Evolutionary conservation across 2,329 filamentous ascomycete genomes (phyloP).

Genomic region (Aspergillus niger): DNA sequence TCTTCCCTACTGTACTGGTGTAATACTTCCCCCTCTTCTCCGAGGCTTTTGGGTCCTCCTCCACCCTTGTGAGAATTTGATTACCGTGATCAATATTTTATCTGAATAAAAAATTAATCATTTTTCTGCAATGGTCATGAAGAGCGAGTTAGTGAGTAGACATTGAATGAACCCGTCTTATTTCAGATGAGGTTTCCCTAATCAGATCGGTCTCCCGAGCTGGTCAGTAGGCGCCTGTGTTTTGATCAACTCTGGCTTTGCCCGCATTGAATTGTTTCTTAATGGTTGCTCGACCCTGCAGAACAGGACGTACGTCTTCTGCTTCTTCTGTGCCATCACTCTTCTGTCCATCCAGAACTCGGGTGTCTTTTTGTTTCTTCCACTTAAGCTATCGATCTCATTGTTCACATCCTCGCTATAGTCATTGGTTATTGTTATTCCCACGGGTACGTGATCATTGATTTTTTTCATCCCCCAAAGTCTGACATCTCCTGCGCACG

Average conservation of each 20-base stretch:
- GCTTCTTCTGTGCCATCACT: slow-evolving; percentile 2
- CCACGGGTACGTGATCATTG: slow-evolving; percentile 1
- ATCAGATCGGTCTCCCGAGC: slow-evolving; percentile 10
- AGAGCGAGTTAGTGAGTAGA: background rate
- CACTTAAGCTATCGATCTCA: background rate
- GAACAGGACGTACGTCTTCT: slow-evolving; percentile 2
- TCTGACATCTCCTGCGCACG: slow-evolving; percentile 1
- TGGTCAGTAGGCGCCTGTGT: slow-evolving; percentile 9
- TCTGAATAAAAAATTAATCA: background rate
- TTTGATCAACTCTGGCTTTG: slow-evolving; percentile 11
- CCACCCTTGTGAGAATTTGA: background rate
- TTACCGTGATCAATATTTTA: background rate
- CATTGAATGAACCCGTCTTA: slow-evolving; percentile 5
- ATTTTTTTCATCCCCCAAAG: background rate
- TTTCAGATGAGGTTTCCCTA: slow-evolving; percentile 13
- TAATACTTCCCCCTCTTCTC: background rate
- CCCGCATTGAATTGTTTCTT: slow-evolving; percentile 12
- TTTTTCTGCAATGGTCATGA: background rate
- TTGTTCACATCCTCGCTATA: background rate
- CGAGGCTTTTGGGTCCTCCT: background rate
- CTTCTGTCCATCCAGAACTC: background rate
- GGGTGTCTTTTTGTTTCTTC: slow-evolving; percentile 1
- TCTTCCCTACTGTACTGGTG: background rate
- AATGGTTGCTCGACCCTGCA: slow-evolving; percentile 17
- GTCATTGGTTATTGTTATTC: background rate